Evolutionary conservation across 345 rosid genomes (phyloP).

Genomic region (Acer campestre): DNA sequence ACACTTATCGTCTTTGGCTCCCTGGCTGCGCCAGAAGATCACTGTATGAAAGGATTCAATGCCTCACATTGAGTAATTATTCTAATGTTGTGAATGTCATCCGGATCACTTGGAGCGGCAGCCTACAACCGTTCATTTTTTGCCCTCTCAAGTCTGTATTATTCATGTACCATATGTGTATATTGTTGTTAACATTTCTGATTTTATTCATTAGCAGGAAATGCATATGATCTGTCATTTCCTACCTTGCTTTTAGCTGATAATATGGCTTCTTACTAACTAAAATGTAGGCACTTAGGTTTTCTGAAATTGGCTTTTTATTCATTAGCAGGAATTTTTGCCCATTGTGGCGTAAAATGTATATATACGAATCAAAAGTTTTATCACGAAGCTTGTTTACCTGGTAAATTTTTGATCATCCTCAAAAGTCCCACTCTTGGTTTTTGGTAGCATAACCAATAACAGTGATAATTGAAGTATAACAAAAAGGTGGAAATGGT

Average conservation of each 20-base stretch:
- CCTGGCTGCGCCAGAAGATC: not conserved
- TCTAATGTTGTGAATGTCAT: not conserved
- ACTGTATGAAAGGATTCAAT: not conserved
- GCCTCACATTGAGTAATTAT: not conserved
- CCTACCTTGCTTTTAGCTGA: not conserved
- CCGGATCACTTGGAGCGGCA: not conserved
- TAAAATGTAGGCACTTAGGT: not conserved
- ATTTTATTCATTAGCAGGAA: not conserved
- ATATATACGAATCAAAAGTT: not conserved
- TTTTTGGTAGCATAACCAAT: too few relatives aligned
- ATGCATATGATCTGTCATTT: not conserved
- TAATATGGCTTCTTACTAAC: not conserved
- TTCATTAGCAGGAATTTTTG: not conserved
- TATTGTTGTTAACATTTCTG: not conserved
- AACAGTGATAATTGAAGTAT: not conserved
- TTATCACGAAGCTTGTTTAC: not conserved
- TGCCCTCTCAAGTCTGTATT: not conserved
- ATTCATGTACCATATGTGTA: conserved; percentile 18
- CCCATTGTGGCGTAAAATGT: not conserved
- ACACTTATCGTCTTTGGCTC: not conserved
- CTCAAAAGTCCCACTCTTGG: too few relatives aligned
- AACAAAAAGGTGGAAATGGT: not conserved
- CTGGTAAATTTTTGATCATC: too few relatives aligned
- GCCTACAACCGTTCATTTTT: conserved; percentile 13
- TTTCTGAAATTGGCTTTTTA: not conserved